These are phyloP conservation scores for Helenozyma baotianmanensis DNA, from an alignment of 805 yeast genomes.

Conservation along the genomic window DNA sequence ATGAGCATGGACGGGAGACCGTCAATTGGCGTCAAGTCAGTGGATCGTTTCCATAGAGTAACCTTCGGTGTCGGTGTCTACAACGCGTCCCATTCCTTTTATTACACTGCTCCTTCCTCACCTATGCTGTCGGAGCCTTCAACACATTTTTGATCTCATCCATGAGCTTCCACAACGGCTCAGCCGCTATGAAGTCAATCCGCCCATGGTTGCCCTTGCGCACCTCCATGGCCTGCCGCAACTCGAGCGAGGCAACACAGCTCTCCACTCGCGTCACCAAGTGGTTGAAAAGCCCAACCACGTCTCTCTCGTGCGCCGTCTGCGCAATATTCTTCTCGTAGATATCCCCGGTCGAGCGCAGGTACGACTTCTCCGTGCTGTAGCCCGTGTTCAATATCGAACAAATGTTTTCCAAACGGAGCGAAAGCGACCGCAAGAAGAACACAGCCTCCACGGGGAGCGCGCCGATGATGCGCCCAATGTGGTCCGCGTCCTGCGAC, in stretches of 20 bases:
- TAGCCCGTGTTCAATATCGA: conserved; percentile 45
- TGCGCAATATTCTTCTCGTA: conserved; percentile 17
- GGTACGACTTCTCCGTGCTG: conserved; percentile 23
- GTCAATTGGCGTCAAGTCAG: too few relatives aligned
- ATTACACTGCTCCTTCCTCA: too few relatives aligned
- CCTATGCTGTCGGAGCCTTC: too few relatives aligned
- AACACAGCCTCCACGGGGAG: conserved; percentile 43
- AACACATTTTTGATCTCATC: conserved; percentile 21
- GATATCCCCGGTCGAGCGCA: conserved; percentile 21
- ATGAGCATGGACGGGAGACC: too few relatives aligned
- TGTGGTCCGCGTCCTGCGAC: conserved; percentile 13
- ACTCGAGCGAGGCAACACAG: conserved; percentile 35
- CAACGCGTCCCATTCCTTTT: too few relatives aligned
- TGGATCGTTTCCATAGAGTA: too few relatives aligned
- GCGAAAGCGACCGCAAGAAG: conserved; percentile 49
- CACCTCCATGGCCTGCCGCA: conserved; percentile 24
- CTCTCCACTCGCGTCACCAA: conserved; percentile 67
- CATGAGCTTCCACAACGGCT: conserved; percentile 21
- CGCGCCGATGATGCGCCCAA: conserved; percentile 32
- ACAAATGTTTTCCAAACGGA: conserved; percentile 56
- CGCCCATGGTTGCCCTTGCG: conserved; percentile 20
- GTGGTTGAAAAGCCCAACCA: conserved; percentile 56
- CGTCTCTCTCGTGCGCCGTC: conserved; percentile 35
- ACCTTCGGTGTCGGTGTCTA: too few relatives aligned
- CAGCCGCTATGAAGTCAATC: conserved; percentile 16